Evolutionary conservation across 331 rosid species (phyloP).

Genomic region (Pyrus hybrid): DNA sequence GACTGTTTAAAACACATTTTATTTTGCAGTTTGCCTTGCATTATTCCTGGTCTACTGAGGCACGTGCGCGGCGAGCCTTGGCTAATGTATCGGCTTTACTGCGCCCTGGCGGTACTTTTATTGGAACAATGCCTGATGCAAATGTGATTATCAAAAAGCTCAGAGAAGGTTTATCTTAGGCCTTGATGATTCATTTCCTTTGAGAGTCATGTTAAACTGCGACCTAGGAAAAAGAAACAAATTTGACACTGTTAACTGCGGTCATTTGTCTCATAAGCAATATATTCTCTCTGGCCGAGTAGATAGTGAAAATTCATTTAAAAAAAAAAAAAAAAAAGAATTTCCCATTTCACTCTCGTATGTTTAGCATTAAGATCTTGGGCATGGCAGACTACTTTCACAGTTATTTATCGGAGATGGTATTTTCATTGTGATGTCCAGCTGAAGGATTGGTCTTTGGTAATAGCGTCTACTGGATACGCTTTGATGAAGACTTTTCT

Average conservation of each 20-base stretch:
- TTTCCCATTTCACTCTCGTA: not conserved
- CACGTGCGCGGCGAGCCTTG: constrained; percentile 88
- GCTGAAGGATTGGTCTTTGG: constrained; percentile 86
- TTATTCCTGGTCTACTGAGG: constrained; percentile 98
- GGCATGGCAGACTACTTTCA: constrained; percentile 10
- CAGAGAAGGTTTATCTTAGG: constrained; percentile 55
- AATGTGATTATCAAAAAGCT: constrained; percentile 89
- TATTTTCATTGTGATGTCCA: constrained; percentile 47
- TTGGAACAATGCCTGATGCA: constrained; percentile 99
- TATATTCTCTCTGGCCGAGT: not conserved
- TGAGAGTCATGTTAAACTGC: constrained; percentile 1
- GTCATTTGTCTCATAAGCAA: not conserved
- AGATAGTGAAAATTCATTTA: not conserved
- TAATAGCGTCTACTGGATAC: constrained; percentile 81
- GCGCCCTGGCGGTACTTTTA: constrained; percentile 92
- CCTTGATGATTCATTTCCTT: not conserved
- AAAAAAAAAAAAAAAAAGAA: not conserved
- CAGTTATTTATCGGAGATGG: constrained; percentile 24
- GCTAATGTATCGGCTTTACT: constrained; percentile 74
- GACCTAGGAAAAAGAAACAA: not conserved
- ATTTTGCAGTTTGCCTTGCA: constrained; percentile 89
- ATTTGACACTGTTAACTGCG: not conserved
- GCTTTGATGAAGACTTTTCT: constrained; percentile 81
- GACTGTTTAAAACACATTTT: constrained; percentile 15
- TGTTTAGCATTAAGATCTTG: constrained; percentile 3